phyloP scores from a whole-genome alignment of 2,329 filamentous ascomycete species.

The Scolecobasidium constrictum region DNA sequence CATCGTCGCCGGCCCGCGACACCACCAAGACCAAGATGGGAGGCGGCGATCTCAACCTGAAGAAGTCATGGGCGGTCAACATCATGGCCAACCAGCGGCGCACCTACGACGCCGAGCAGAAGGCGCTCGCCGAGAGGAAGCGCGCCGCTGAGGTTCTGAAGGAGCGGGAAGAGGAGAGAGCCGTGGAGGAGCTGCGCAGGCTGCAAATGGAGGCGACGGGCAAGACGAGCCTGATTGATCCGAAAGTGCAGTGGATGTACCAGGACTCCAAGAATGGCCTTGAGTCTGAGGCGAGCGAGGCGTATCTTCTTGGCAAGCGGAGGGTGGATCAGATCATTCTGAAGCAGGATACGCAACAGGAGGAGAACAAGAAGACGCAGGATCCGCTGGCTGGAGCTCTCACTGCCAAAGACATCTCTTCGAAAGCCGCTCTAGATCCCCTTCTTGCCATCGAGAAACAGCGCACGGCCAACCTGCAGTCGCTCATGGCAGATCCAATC shows the following conservation, averaged over 20 bases:
- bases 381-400: conserved; percentile 40
- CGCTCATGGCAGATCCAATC: conserved; percentile 57
- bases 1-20: no score
- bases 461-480: conserved; percentile 50
- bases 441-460: conserved; percentile 87
- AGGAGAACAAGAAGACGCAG: conserved; percentile 45
- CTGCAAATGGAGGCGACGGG: conserved; percentile 79
- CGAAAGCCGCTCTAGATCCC: conserved; percentile 85
- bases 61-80: conserved; percentile 84
- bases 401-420: conserved; percentile 64
- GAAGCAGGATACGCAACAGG: conserved; percentile 57
- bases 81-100: conserved; percentile 72
- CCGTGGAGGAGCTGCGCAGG: conserved; percentile 81
- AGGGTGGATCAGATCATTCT: conserved; percentile 79
- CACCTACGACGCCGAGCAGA: conserved; percentile 86
- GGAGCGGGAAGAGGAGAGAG: conserved; percentile 87
- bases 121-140: conserved; percentile 89
- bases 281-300: conserved; percentile 75
- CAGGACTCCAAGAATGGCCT: conserved; percentile 70
- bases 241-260: conserved; percentile 51
- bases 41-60: conserved; percentile 79
- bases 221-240: conserved; percentile 1
- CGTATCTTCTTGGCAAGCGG: conserved; percentile 84
- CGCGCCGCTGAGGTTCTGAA: conserved; percentile 83
- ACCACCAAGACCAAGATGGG: conserved; percentile 80